A percentile compares a stretch with the other conserved stretches of the same genome.
phyloP scores from a whole-genome alignment of 768 basidiomycete genomes.

The Punctularia strigosozonata region DNA sequence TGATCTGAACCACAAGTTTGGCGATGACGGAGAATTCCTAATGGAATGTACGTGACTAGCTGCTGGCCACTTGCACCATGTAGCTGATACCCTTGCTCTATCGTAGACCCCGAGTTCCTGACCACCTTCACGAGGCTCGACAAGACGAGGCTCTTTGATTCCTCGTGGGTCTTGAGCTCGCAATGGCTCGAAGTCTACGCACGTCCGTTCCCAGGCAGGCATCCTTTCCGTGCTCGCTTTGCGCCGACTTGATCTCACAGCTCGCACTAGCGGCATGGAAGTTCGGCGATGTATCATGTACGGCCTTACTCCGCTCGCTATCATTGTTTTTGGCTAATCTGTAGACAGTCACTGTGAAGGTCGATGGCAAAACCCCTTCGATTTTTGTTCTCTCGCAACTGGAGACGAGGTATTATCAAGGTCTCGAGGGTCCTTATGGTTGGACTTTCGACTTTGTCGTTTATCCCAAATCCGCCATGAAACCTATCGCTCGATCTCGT shows the following conservation, averaged over 20 bases:
- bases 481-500: conserved; percentile 8
- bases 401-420: conserved; percentile 19
- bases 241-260: no score
- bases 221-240: not conserved
- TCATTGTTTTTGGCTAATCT: not conserved
- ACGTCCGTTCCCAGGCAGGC: conserved; percentile 22
- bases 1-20: conserved; percentile 33
- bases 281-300: conserved; percentile 44
- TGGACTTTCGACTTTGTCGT: conserved; percentile 22
- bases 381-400: conserved; percentile 21
- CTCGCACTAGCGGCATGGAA: conserved; percentile 27
- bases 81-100: conserved; percentile 8
- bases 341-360: conserved; percentile 16
- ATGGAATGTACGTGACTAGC: conserved; percentile 32
- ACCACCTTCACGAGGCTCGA: conserved; percentile 30
- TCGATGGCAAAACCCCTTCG: conserved; percentile 12
- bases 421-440: conserved; percentile 11
- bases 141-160: conserved; percentile 34
- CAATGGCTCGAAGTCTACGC: conserved; percentile 36
- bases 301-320: conserved; percentile 9
- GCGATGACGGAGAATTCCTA: conserved; percentile 39
- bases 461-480: conserved; percentile 13
- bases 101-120: conserved; percentile 36
- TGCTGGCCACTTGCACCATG: conserved; percentile 12
- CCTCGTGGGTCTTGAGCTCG: conserved; percentile 33